phyloP scores from a whole-genome alignment of 2,329 filamentous ascomycete genomes.

The Cladophialophora bantiana region DNA sequence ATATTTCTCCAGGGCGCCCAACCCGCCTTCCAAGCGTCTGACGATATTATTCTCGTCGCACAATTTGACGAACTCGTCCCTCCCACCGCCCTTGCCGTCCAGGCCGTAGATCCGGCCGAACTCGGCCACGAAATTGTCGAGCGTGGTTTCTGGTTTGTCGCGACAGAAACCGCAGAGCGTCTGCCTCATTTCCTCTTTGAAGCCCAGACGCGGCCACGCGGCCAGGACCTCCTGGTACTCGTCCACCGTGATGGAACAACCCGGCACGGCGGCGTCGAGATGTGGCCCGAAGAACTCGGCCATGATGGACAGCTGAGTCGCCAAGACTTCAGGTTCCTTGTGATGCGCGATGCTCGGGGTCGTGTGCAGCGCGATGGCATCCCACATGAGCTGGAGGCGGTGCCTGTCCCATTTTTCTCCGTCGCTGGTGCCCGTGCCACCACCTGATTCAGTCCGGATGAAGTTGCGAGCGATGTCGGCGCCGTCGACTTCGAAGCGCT shows the following conservation, averaged over 20 bases:
- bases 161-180: constrained; percentile 47
- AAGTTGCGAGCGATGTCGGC: constrained; percentile 55
- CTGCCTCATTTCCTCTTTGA: constrained; percentile 45
- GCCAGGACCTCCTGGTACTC: constrained; percentile 44
- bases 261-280: constrained; percentile 25
- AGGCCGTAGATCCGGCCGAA: constrained; percentile 40
- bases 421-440: constrained; percentile 1
- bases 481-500: constrained; percentile 61
- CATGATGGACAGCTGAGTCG: constrained; percentile 32
- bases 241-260: constrained; percentile 41
- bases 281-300: constrained; percentile 39
- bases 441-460: constrained; percentile 13
- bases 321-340: constrained; percentile 38
- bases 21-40: constrained; percentile 17
- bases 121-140: constrained; percentile 47
- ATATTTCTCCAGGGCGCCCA: constrained; percentile 27
- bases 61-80: constrained; percentile 26
- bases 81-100: constrained; percentile 28
- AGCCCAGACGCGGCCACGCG: constrained; percentile 46
- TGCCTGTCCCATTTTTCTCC: constrained; percentile 48
- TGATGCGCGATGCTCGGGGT: constrained; percentile 39
- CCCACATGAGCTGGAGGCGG: constrained; percentile 57
- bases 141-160: constrained; percentile 48
- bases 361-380: constrained; percentile 54
- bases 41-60: constrained; percentile 21